These are phyloP conservation scores for Neocallimastix lanati DNA, from an alignment of 192 early-diverging fungal genomes.

Conservation along the genomic window DNA sequence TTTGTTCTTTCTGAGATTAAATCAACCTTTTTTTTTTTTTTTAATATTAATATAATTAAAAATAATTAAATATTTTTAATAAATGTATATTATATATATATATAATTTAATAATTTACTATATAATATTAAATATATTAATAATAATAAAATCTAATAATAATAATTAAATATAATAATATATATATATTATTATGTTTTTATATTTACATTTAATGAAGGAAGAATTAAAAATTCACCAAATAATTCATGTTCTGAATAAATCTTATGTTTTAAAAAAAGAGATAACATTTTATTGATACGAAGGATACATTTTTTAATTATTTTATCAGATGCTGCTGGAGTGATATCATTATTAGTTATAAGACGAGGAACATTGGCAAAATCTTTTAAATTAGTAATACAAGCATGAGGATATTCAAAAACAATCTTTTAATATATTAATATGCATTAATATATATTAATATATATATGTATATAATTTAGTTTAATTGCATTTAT, in stretches of 20 bases:
- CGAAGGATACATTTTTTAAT: neutral
- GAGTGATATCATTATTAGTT: neutral
- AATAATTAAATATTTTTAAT: too few species aligned
- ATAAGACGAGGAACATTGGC: neutral
- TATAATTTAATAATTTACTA: too few species aligned
- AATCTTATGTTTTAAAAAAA: neutral
- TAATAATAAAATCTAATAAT: too few species aligned
- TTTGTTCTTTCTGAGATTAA: neutral
- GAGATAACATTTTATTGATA: neutral
- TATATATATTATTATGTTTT: too few species aligned
- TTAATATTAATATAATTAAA: too few species aligned
- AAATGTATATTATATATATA: too few species aligned
- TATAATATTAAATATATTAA: too few species aligned
- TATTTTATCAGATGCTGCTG: neutral
- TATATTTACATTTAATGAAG: neutral
- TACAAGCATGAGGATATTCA: neutral
- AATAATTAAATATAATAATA: too few species aligned
- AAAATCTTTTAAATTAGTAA: neutral
- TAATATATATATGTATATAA: too few species aligned
- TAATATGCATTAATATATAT: too few species aligned
- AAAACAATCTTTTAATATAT: neutral
- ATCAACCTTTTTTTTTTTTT: neutral
- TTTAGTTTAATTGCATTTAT: too few species aligned
- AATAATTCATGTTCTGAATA: neutral
- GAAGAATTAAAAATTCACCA: neutral